Evolutionary conservation across 2,329 filamentous ascomycete species (phyloP).

Genomic region (Aspergillus quadrilineatus): DNA sequence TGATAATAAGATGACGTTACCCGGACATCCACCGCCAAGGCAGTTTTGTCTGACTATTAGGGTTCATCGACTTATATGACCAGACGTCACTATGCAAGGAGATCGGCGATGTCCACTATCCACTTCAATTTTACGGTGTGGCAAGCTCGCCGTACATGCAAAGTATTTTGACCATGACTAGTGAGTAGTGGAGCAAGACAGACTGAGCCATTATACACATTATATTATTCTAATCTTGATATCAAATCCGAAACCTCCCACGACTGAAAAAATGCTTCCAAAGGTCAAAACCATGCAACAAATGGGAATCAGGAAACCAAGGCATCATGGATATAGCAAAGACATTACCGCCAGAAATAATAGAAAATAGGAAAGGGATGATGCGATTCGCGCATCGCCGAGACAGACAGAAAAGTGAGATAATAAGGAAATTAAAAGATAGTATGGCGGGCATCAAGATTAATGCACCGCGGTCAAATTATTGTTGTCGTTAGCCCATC

Average conservation of each 20-base stretch:
- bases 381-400: background rate
- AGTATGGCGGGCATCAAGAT: constrained; percentile 10
- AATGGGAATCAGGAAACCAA: constrained; percentile 2
- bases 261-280: background rate
- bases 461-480: constrained; percentile 39
- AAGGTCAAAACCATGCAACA: background rate
- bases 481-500: constrained; percentile 44
- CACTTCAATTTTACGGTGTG: too few species aligned
- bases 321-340: background rate
- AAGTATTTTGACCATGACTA: too few species aligned
- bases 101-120: background rate
- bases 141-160: too few species aligned
- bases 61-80: background rate
- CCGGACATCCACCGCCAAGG: background rate
- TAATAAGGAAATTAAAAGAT: constrained; percentile 6
- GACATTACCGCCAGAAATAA: background rate
- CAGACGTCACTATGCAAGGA: background rate
- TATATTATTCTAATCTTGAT: background rate
- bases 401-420: background rate
- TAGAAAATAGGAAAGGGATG: background rate
- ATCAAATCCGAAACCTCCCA: constrained; percentile 1
- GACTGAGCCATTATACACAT: background rate
- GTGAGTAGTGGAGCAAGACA: background rate
- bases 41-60: background rate
- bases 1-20: background rate